Evolutionary conservation across 2,329 filamentous ascomycete species (phyloP).

Genomic region (Hirsutella minnesotensis): DNA sequence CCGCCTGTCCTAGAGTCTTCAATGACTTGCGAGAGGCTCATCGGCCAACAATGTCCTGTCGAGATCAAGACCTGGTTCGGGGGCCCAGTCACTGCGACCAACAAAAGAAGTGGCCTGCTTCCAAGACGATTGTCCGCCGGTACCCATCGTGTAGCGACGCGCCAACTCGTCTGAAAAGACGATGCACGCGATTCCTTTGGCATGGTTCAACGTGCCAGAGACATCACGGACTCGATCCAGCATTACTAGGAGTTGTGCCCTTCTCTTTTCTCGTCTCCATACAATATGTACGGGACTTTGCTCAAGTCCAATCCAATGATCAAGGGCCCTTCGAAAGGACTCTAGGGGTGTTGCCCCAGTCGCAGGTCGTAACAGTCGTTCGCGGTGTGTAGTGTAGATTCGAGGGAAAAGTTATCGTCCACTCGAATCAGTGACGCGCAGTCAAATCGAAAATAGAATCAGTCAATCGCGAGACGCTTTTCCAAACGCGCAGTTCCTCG

Average conservation of each 20-base stretch:
- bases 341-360: conserved; percentile 18
- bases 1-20: too few species aligned
- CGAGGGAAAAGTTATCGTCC: conserved; percentile 7
- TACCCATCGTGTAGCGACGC: too few species aligned
- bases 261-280: conserved; percentile 18
- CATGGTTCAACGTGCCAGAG: conserved; percentile 18
- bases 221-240: conserved; percentile 39
- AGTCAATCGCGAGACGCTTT: too few species aligned
- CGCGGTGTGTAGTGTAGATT: conserved; percentile 11
- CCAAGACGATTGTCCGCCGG: too few species aligned
- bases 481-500: too few species aligned
- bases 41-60: too few species aligned
- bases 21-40: too few species aligned
- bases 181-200: neutral
- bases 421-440: neutral
- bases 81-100: too few species aligned
- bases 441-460: neutral
- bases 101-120: too few species aligned
- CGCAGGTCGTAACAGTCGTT: conserved; percentile 15
- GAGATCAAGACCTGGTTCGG: too few species aligned
- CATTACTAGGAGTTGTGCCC: conserved; percentile 31
- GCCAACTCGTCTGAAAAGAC: too few species aligned
- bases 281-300: conserved; percentile 21
- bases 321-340: conserved; percentile 17
- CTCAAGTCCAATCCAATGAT: conserved; percentile 15